Evolutionary conservation across 768 basidiomycete species (phyloP), one percentile per base, ranked within the genome.

Genomic region (Lactifluus hygrophoroides): DNA sequence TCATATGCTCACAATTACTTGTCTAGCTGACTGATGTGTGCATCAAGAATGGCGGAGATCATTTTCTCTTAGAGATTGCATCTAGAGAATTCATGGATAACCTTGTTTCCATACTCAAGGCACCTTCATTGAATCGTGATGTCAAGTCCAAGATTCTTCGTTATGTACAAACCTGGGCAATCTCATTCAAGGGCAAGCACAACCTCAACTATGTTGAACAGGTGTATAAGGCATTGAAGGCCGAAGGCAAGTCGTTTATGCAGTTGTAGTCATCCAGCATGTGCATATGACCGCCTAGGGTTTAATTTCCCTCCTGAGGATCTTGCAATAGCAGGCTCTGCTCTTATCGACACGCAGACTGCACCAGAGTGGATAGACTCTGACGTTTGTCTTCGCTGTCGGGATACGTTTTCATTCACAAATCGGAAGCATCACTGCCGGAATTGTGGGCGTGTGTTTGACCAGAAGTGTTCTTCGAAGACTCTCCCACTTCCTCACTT

Each of bases 401-500:
- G 96, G 17, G 85, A 88, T 0, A 70, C 90, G 0, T 99, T 99
- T 71, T 82, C 85, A 0, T 94, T 97, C 69, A 96, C 94, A 30
- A 98, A 98, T 69, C 82, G 96, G 51, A 97, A 97, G 69, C 96
- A 99, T 66, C 96, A 99, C 67, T 99, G 96, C 69, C 84, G 96
- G 14, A 97, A 97, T 70, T 99, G 96, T 72, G 96, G 96, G 8
- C 86, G 88, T 69, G 93, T 98, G 14, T 98, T 96, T 68, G 95
- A 97, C 72, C 92, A 94, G 54, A 79, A 83, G 42, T 99, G 96
- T 70, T 94, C 92, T 0, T 85, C 88, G 34, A 89, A 92, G 71
- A 74, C 79, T 2, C 82, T 91, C 71, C 76, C 91, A 0, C 77
- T 98, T 23, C 95, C 96, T 4, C 90, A 94, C 69, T 95, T 91